phyloP scores from a whole-genome alignment of 176 grass and related monocot species.

The Elaeis guineensis region DNA sequence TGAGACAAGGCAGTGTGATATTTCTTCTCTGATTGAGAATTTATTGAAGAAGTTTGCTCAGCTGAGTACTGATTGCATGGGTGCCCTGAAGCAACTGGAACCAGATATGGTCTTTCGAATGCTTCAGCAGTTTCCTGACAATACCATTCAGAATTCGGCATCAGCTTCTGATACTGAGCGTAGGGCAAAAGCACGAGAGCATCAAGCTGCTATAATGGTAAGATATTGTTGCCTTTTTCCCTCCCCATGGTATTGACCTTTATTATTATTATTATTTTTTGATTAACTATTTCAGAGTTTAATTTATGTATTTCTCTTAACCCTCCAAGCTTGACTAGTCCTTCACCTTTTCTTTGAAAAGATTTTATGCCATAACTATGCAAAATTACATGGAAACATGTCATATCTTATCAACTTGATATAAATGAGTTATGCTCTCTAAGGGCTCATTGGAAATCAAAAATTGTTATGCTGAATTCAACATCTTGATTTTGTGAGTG shows the following conservation, averaged over 20 bases:
- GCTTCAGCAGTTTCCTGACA: conserved; percentile 16
- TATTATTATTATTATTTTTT: neutral
- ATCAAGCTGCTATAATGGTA: conserved; percentile 97
- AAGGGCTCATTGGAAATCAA: too few relatives aligned
- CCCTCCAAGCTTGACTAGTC: too few relatives aligned
- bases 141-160: conserved; percentile 20
- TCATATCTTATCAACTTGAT: too few relatives aligned
- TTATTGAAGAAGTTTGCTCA: conserved; percentile 82
- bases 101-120: conserved; percentile 48
- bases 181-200: conserved; percentile 73
- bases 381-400: too few relatives aligned
- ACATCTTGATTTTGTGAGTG: too few relatives aligned
- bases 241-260: neutral
- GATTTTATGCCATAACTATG: too few relatives aligned
- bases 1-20: conserved; percentile 73
- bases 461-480: too few relatives aligned
- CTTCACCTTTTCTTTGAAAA: too few relatives aligned
- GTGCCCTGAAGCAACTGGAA: conserved; percentile 49
- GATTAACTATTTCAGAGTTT: neutral
- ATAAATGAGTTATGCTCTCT: too few relatives aligned
- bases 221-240: neutral
- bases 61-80: conserved; percentile 50
- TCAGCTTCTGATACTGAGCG: conserved; percentile 60
- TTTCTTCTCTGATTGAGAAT: conserved; percentile 70
- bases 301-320: too few relatives aligned